Evolutionary conservation across 768 basidiomycete genomes (phyloP).

Genomic region (Lactifluus pinguis): DNA sequence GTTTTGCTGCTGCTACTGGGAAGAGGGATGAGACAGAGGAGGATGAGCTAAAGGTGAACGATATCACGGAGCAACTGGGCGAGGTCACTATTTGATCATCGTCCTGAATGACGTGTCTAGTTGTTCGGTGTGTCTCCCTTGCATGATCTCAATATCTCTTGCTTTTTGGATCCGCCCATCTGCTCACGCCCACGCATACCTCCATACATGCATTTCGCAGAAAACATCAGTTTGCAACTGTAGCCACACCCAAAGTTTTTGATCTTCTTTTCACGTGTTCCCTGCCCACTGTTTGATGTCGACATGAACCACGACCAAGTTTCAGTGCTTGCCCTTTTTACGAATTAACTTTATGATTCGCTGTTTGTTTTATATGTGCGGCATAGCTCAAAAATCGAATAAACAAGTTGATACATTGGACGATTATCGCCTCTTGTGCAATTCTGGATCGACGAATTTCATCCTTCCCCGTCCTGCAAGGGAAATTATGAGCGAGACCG

Average conservation of each 20-base stretch:
- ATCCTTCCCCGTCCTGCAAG: slow-evolving; percentile 50
- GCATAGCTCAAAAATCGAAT: not conserved
- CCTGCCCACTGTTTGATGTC: slow-evolving; percentile 4
- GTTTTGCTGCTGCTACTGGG: slow-evolving; percentile 70
- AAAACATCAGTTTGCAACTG: slow-evolving; percentile 10
- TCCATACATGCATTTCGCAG: slow-evolving; percentile 13
- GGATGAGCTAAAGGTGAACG: slow-evolving; percentile 18
- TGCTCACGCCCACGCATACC: slow-evolving; percentile 17
- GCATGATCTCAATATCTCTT: slow-evolving; percentile 15
- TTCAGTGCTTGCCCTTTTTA: slow-evolving; percentile 1
- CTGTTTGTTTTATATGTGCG: slow-evolving; percentile 5
- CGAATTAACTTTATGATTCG: slow-evolving; percentile 15
- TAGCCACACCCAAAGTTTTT: slow-evolving; percentile 1
- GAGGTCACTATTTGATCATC: slow-evolving; percentile 29
- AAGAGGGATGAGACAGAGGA: slow-evolving; percentile 32
- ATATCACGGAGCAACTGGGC: slow-evolving; percentile 27
- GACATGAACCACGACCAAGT: slow-evolving; percentile 13
- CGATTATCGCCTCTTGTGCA: slow-evolving; percentile 24
- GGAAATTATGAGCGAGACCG: not conserved
- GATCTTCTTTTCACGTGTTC: not conserved
- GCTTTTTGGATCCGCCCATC: slow-evolving; percentile 14
- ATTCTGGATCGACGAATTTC: slow-evolving; percentile 58
- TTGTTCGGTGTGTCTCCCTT: slow-evolving; percentile 1
- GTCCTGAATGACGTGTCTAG: slow-evolving; percentile 1
- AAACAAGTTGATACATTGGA: not conserved